Evolutionary conservation across 78 protist species (phyloP).

Genomic region (Paratrimastix pyriformis): DNA sequence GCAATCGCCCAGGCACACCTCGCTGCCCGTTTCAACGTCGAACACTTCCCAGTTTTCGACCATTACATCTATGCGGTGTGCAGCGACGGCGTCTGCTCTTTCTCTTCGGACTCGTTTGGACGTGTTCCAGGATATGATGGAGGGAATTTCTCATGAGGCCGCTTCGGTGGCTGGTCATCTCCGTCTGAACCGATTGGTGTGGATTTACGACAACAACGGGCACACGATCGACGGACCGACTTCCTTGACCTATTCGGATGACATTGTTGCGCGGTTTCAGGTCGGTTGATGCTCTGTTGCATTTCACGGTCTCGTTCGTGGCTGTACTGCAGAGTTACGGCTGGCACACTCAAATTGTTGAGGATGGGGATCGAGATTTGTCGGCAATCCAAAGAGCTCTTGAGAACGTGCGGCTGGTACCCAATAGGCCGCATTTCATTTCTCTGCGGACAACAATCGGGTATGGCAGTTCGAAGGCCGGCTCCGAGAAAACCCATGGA

Average conservation of each 20-base stretch:
- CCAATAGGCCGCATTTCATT: background rate
- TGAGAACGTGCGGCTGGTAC: background rate
- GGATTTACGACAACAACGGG: slow-evolving; percentile 16
- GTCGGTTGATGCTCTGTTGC: no score
- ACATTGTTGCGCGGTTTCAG: slow-evolving; percentile 2
- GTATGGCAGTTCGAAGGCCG: background rate
- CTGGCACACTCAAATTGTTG: slow-evolving; percentile 18
- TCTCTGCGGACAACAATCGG: slow-evolving; percentile 31
- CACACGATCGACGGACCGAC: slow-evolving; percentile 39
- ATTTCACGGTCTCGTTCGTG: no score
- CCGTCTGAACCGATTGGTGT: background rate
- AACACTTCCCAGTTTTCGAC: background rate
- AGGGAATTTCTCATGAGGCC: slow-evolving; percentile 33
- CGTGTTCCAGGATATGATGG: no score
- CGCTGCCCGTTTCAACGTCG: slow-evolving; percentile 16
- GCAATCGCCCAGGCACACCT: slow-evolving; percentile 13
- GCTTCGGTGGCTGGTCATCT: slow-evolving; percentile 33
- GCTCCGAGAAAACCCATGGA: slow-evolving; percentile 26
- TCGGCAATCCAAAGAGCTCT: background rate
- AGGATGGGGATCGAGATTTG: slow-evolving; percentile 20
- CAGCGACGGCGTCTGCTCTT: slow-evolving; percentile 41
- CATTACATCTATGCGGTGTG: background rate
- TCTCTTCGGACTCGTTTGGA: no score
- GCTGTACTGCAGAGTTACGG: no score
- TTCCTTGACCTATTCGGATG: slow-evolving; percentile 24